Percentiles rank a stretch among this genome's conserved stretches.
phyloP scores from a whole-genome alignment of 1,284 basidiomycete genomes.

The Austroboletus niveus region DNA sequence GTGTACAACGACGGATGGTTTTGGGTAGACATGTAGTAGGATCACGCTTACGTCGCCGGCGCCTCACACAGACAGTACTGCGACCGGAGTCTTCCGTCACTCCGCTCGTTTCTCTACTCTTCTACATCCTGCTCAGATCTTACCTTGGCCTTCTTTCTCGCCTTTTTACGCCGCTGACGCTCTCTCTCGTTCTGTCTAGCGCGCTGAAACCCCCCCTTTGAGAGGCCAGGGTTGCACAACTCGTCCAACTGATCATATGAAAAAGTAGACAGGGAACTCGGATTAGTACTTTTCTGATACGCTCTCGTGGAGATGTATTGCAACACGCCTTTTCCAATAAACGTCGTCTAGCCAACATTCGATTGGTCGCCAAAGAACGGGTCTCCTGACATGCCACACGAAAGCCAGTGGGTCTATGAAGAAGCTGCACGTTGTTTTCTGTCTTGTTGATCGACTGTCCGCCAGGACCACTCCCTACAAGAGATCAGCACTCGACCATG shows the following conservation, averaged over 20 bases:
- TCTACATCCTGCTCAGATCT: slow-evolving; percentile 11
- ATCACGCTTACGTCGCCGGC: background rate
- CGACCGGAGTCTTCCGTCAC: slow-evolving; percentile 23
- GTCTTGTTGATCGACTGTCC: slow-evolving; percentile 88
- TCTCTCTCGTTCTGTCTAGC: slow-evolving; percentile 73
- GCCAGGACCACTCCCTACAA: slow-evolving; percentile 74
- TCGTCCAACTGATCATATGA: slow-evolving; percentile 56
- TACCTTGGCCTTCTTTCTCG: slow-evolving; percentile 55
- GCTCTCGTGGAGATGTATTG: slow-evolving; percentile 14
- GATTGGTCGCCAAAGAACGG: slow-evolving; percentile 68
- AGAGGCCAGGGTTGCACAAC: slow-evolving; percentile 69
- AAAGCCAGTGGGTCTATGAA: slow-evolving; percentile 76
- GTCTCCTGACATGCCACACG: slow-evolving; percentile 79
- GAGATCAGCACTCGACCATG: slow-evolving; percentile 2
- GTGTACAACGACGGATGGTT: slow-evolving; percentile 57
- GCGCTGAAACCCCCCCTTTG: slow-evolving; percentile 61
- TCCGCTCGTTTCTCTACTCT: slow-evolving; percentile 1
- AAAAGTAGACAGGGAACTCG: slow-evolving; percentile 4
- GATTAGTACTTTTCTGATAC: slow-evolving; percentile 19
- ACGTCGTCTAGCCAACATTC: slow-evolving; percentile 64
- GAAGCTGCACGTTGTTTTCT: slow-evolving; percentile 76
- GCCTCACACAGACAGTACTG: slow-evolving; percentile 4
- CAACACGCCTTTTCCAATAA: slow-evolving; percentile 67
- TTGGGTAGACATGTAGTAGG: slow-evolving; percentile 31
- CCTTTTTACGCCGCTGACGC: slow-evolving; percentile 65